Conservation (phyloP, 139 green algal species). For the Chlorella sp. region DNA sequence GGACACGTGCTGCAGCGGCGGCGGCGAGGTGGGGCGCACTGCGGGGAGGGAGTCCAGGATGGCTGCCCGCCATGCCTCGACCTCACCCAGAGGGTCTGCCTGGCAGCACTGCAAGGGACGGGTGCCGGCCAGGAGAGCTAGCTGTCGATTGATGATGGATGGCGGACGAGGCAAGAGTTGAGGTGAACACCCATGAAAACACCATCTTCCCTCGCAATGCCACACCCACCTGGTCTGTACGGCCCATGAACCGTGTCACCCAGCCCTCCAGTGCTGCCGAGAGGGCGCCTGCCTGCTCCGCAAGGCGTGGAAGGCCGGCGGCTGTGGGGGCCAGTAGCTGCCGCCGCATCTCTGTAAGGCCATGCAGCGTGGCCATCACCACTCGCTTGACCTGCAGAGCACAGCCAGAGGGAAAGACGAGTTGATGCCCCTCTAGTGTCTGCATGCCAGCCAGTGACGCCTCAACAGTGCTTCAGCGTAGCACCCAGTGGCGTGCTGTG, state of each 20-base stretch:
- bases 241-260: neutral
- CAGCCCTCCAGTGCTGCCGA: neutral
- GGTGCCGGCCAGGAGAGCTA: neutral
- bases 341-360: constrained; percentile 1
- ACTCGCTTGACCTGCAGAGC: neutral
- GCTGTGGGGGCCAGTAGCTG: neutral
- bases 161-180: too few species aligned
- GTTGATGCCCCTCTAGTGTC: too few species aligned
- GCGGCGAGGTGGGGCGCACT: neutral
- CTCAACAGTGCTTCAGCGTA: too few species aligned
- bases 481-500: too few species aligned
- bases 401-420: neutral
- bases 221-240: neutral
- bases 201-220: too few species aligned
- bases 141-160: too few species aligned
- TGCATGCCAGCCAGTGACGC: too few species aligned
- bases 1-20: neutral
- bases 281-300: neutral
- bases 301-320: neutral
- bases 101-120: neutral
- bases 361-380: neutral
- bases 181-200: too few species aligned
- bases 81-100: neutral
- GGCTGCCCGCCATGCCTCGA: neutral
- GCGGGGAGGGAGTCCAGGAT: neutral